A percentile compares a stretch with the other conserved stretches of the same genome.
These are phyloP conservation scores for Aspergillus thermomutatus DNA, from an alignment of 2,329 filamentous ascomycete species.

Conservation along the genomic window DNA sequence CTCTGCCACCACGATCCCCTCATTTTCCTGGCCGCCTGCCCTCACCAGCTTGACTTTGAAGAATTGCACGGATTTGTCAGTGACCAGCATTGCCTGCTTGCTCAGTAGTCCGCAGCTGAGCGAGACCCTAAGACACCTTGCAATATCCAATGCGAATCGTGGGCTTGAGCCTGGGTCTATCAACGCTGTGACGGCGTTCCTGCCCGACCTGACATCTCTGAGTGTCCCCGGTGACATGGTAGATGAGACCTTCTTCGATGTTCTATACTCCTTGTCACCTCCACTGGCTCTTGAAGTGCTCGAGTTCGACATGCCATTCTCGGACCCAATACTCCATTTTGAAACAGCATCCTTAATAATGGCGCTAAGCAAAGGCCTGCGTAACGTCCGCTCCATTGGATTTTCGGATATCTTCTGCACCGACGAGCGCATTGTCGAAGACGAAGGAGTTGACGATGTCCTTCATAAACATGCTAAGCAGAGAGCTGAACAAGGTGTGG, in stretches of 20 bases:
- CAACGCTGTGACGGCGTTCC: constrained; percentile 21
- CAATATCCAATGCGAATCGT: constrained; percentile 23
- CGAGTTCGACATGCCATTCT: constrained; percentile 22
- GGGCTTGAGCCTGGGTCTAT: constrained; percentile 24
- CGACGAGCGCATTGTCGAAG: constrained; percentile 17
- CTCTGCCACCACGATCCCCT: constrained; percentile 11
- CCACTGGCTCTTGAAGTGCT: constrained; percentile 25
- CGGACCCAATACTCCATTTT: constrained; percentile 17
- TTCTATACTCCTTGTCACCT: constrained; percentile 13
- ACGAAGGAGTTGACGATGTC: constrained; percentile 27
- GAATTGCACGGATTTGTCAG: constrained; percentile 23
- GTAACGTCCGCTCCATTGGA: constrained; percentile 24
- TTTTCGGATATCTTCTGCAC: constrained; percentile 25
- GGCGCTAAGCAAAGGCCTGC: constrained; percentile 20
- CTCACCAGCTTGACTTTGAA: constrained; percentile 24
- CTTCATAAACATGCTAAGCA: constrained; percentile 17
- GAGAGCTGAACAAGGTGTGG: background rate
- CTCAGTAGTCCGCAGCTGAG: constrained; percentile 21
- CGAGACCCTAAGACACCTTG: constrained; percentile 22
- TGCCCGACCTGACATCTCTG: constrained; percentile 26
- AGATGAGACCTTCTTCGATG: constrained; percentile 25
- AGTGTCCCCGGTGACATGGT: constrained; percentile 31
- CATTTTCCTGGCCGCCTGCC: constrained; percentile 27
- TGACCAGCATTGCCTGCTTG: constrained; percentile 20
- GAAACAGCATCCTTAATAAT: constrained; percentile 17